Conservation (phyloP, 116 monocot genomes). For the Zostera marina region DNA sequence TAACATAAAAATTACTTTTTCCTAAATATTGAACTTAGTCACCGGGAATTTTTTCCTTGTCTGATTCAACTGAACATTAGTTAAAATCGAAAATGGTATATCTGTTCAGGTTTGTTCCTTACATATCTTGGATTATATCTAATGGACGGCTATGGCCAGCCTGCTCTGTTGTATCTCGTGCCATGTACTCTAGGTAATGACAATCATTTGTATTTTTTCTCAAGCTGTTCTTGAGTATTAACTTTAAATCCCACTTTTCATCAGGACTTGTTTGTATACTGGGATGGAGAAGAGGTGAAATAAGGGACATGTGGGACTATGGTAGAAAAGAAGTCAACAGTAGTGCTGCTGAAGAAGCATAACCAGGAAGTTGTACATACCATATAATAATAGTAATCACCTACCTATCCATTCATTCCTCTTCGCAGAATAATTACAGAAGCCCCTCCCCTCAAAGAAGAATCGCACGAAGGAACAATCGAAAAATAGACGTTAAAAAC, state of each 20-base stretch:
- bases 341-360: constrained; percentile 17
- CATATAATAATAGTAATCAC: too few relatives aligned
- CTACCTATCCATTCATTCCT: too few relatives aligned
- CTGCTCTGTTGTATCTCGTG: constrained; percentile 80
- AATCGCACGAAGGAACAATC: too few relatives aligned
- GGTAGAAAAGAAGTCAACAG: constrained; percentile 11
- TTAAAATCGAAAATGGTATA: not conserved
- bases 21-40: too few relatives aligned
- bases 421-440: too few relatives aligned
- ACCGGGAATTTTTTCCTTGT: not conserved
- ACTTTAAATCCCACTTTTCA: not conserved
- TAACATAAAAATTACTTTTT: too few relatives aligned
- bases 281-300: constrained; percentile 66
- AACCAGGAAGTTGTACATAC: constrained; percentile 3
- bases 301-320: constrained; percentile 56
- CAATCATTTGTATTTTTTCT: not conserved
- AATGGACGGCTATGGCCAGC: constrained; percentile 91
- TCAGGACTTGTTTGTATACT: constrained; percentile 51
- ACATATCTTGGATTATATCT: constrained; percentile 69
- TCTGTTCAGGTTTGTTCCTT: constrained; percentile 1
- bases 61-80: not conserved
- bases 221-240: not conserved
- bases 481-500: too few relatives aligned
- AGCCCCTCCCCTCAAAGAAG: too few relatives aligned
- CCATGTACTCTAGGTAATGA: constrained; percentile 77